Conservation (phyloP, 495 filamentous ascomycete species). For the Penicillium odoratum region DNA sequence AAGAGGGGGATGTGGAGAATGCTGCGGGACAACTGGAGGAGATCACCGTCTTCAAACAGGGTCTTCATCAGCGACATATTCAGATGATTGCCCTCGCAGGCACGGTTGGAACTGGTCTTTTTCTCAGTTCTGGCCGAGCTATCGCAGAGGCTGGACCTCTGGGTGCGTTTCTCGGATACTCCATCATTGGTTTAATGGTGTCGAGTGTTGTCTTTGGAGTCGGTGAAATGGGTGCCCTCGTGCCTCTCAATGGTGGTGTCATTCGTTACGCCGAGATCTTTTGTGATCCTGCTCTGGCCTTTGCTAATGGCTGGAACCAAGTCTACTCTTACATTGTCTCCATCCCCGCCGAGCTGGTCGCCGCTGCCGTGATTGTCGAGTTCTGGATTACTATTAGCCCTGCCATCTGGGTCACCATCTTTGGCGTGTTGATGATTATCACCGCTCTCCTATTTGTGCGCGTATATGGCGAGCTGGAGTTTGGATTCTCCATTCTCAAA, state of each 20-base stretch:
- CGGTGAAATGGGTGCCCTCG: slow-evolving; percentile 32
- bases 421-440: slow-evolving; percentile 44
- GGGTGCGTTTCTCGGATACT: slow-evolving; percentile 37
- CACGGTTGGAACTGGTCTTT: slow-evolving; percentile 39
- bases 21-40: slow-evolving; percentile 12
- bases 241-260: slow-evolving; percentile 33
- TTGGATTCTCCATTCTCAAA: slow-evolving; percentile 45
- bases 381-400: slow-evolving; percentile 42
- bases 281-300: slow-evolving; percentile 32
- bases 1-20: slow-evolving; percentile 14
- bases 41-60: slow-evolving; percentile 17
- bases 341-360: slow-evolving; percentile 41
- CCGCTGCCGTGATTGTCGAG: slow-evolving; percentile 51
- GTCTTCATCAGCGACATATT: slow-evolving; percentile 34
- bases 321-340: slow-evolving; percentile 35
- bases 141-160: slow-evolving; percentile 62
- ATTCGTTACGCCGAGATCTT: slow-evolving; percentile 32
- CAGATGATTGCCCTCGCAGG: slow-evolving; percentile 51
- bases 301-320: slow-evolving; percentile 35
- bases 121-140: slow-evolving; percentile 52
- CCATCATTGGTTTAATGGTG: slow-evolving; percentile 22
- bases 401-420: slow-evolving; percentile 46
- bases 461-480: slow-evolving; percentile 50
- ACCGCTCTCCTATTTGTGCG: slow-evolving; percentile 44
- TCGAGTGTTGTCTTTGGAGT: slow-evolving; percentile 24